phyloP scores from a whole-genome alignment of 2,329 filamentous ascomycete genomes.

The Rhytidhysteron rufulum region DNA sequence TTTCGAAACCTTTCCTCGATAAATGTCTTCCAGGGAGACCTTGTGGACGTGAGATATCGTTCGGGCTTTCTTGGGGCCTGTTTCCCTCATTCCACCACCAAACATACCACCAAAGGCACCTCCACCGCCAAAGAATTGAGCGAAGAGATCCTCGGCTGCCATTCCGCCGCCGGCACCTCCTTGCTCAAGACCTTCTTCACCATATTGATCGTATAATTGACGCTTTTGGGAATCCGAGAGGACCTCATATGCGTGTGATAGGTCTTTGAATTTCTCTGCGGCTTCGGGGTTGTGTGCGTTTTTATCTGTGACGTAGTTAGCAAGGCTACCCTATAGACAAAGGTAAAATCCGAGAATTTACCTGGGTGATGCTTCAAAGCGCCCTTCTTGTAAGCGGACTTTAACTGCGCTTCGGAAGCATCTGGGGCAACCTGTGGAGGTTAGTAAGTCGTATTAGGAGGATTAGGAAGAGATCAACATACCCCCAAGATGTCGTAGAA shows the following conservation, averaged over 20 bases:
- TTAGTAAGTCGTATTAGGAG: conserved; percentile 11
- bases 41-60: conserved; percentile 99
- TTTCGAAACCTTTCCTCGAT: conserved; percentile 96
- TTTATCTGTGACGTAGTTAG: conserved; percentile 66
- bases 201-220: conserved; percentile 91
- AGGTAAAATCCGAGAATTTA: conserved; percentile 42
- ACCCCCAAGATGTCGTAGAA: conserved; percentile 77
- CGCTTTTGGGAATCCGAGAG: conserved; percentile 92
- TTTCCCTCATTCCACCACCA: conserved; percentile 71
- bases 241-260: conserved; percentile 93
- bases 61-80: conserved; percentile 84
- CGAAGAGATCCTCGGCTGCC: conserved; percentile 94
- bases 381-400: conserved; percentile 82
- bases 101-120: conserved; percentile 64
- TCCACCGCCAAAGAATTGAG: conserved; percentile 85
- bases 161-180: conserved; percentile 75
- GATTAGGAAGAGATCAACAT: conserved; percentile 36
- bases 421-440: conserved; percentile 65
- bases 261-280: conserved; percentile 97
- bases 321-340: background rate
- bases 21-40: conserved; percentile 95
- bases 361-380: conserved; percentile 82
- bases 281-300: conserved; percentile 90
- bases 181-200: conserved; percentile 87
- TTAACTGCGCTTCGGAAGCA: conserved; percentile 81